A percentile compares a stretch with the other conserved stretches of the same genome.
phyloP scores from a whole-genome alignment of 2,329 filamentous ascomycete genomes.

The Penicillium sp. region DNA sequence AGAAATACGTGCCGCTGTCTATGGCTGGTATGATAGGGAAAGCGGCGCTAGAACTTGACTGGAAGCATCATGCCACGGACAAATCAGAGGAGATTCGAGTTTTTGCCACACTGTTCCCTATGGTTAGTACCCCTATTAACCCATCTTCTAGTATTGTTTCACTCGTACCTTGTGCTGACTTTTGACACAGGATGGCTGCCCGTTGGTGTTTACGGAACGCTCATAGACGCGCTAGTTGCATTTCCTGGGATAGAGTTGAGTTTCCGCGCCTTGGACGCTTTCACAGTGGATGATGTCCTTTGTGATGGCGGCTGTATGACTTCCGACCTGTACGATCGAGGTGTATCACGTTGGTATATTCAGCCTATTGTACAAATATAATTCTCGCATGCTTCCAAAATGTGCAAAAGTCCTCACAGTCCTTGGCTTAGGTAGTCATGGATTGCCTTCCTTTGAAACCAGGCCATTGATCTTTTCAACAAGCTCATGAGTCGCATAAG shows the following conservation, averaged over 20 bases:
- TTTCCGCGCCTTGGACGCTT: background rate
- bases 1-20: slow-evolving; percentile 50
- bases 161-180: slow-evolving; percentile 4
- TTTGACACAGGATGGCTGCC: slow-evolving; percentile 35
- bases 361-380: background rate
- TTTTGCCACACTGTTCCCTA: slow-evolving; percentile 51
- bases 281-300: background rate
- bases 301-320: background rate
- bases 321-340: no score
- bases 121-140: slow-evolving; percentile 37
- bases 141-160: background rate
- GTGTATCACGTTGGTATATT: background rate
- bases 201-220: slow-evolving; percentile 37
- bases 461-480: slow-evolving; percentile 65
- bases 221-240: background rate
- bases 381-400: background rate
- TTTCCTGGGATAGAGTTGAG: background rate
- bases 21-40: slow-evolving; percentile 56
- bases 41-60: slow-evolving; percentile 51
- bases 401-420: background rate
- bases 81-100: slow-evolving; percentile 52
- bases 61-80: slow-evolving; percentile 50
- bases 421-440: background rate
- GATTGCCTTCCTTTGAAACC: slow-evolving; percentile 1
- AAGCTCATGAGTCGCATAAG: slow-evolving; percentile 71